Evolutionary conservation across 2,329 filamentous ascomycete species (phyloP).

Genomic region (Neonectria neomacrospora): DNA sequence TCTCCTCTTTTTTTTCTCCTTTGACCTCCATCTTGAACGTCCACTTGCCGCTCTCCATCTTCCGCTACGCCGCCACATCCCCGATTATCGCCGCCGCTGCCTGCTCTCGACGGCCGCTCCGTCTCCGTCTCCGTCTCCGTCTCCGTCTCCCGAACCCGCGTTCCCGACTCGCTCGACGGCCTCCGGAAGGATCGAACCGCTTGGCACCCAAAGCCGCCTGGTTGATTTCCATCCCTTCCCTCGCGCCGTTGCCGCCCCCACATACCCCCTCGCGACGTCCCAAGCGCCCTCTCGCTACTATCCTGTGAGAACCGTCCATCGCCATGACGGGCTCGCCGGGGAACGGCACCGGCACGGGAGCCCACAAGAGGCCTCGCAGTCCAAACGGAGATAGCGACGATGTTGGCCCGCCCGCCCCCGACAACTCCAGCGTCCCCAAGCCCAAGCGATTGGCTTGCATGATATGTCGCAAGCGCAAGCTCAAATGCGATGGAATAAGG

Average conservation of each 20-base stretch:
- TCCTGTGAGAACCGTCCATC: constrained; percentile 14
- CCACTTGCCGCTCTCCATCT: constrained; percentile 1
- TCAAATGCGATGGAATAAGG: constrained; percentile 86
- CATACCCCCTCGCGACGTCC: constrained; percentile 10
- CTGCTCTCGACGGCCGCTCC: neutral
- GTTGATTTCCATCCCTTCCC: constrained; percentile 21
- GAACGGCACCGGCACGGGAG: constrained; percentile 49
- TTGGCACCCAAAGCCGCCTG: constrained; percentile 11
- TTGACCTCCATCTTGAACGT: constrained; percentile 9
- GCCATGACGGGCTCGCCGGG: constrained; percentile 54
- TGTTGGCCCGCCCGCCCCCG: constrained; percentile 51
- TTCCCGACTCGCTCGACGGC: constrained; percentile 1
- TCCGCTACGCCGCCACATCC: constrained; percentile 1
- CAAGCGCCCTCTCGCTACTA: constrained; percentile 2
- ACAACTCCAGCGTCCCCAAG: constrained; percentile 73
- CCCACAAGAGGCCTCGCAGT: constrained; percentile 43
- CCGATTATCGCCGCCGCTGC: constrained; percentile 6
- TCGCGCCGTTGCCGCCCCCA: constrained; percentile 25
- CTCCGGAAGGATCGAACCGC: constrained; percentile 30
- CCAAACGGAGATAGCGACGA: constrained; percentile 49
- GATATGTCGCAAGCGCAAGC: constrained; percentile 90
- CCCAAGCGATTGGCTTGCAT: constrained; percentile 96
- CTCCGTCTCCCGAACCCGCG: neutral
- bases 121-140: no score
- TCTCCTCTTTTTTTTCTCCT: constrained; percentile 9